Percentiles rank a stretch among this genome's conserved stretches.
phyloP scores from a whole-genome alignment of 2,329 filamentous ascomycete genomes.

The Fusarium camptoceras region DNA sequence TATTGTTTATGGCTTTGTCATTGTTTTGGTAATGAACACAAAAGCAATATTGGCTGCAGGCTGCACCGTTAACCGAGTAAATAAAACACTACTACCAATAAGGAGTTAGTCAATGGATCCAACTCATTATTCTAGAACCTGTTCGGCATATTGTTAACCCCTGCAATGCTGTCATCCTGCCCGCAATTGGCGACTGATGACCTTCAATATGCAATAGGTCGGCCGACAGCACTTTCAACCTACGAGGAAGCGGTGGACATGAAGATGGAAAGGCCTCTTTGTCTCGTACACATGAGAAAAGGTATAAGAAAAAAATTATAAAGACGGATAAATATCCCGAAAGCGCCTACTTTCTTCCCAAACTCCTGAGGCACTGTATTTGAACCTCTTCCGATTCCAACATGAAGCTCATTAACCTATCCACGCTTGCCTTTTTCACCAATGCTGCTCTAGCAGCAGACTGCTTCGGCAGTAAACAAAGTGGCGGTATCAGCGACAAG shows the following conservation, averaged over 20 bases:
- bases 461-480: neutral
- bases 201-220: neutral
- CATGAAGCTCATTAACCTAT: neutral
- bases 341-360: neutral
- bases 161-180: neutral
- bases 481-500: neutral
- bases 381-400: neutral
- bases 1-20: too few relatives aligned
- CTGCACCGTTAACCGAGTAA: accelerated
- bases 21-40: neutral
- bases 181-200: neutral
- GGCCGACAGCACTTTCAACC: neutral
- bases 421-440: neutral
- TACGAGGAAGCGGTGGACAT: neutral
- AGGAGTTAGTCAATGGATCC: neutral
- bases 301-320: neutral
- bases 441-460: neutral
- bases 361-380: neutral
- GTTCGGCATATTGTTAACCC: neutral
- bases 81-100: neutral
- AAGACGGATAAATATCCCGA: neutral
- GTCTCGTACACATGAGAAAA: too few relatives aligned
- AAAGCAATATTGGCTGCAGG: neutral
- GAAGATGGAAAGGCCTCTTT: neutral
- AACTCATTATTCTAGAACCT: neutral